phyloP scores from a whole-genome alignment of 495 filamentous ascomycete genomes.

The Aspergillus avenaceus region DNA sequence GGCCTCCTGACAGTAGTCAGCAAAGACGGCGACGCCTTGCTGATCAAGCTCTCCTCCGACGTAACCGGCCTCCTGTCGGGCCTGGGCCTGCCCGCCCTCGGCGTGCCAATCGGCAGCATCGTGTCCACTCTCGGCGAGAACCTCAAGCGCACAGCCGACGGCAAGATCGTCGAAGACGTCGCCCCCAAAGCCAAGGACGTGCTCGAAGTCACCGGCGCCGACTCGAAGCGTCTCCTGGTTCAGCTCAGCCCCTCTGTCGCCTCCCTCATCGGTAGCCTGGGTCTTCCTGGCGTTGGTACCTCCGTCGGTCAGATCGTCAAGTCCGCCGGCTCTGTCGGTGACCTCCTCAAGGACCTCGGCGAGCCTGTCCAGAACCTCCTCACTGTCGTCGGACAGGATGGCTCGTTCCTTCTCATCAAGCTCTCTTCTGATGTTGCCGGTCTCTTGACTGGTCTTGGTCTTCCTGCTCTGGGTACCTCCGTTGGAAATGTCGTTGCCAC shows the following conservation, averaged over 20 bases:
- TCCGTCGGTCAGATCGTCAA: conserved; percentile 27
- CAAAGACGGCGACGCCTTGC: conserved; percentile 24
- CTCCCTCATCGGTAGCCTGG: conserved; percentile 26
- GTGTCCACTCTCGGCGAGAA: conserved; percentile 30
- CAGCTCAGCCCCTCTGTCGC: conserved; percentile 29
- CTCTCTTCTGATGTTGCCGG: conserved; percentile 28
- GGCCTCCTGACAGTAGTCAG: conserved; percentile 28
- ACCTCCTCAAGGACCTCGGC: conserved; percentile 34
- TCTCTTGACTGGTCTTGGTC: conserved; percentile 35
- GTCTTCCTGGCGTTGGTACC: conserved; percentile 23
- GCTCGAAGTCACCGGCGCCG: conserved; percentile 30
- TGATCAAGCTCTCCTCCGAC: conserved; percentile 29
- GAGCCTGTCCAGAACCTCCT: conserved; percentile 28
- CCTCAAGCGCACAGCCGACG: conserved; percentile 19
- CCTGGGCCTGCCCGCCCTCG: conserved; percentile 30
- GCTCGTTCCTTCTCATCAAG: conserved; percentile 31
- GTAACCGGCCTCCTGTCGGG: conserved; percentile 28
- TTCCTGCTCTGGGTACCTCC: conserved; percentile 27
- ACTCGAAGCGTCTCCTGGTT: conserved; percentile 30
- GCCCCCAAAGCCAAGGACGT: conserved; percentile 25
- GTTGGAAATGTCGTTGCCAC: conserved; percentile 34
- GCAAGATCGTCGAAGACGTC: conserved; percentile 29
- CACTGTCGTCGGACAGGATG: conserved; percentile 28
- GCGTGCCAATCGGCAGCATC: conserved; percentile 22
- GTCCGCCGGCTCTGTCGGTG: conserved; percentile 29